Conservation (phyloP, 345 rosid species). For the Stellera chamaejasme region DNA sequence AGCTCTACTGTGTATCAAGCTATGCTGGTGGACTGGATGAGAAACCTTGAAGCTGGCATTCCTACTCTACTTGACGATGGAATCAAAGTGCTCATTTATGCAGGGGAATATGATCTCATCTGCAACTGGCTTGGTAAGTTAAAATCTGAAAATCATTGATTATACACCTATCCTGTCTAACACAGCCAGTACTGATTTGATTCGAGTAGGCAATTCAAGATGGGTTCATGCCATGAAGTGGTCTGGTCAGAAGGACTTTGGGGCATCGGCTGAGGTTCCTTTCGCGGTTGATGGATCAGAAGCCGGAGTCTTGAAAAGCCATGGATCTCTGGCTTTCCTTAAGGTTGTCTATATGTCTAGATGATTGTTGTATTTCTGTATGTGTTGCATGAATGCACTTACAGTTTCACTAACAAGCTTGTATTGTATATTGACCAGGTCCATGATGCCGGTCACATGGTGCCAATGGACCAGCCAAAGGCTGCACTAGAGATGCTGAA, state of each 20-base stretch:
- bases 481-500: conserved; percentile 81
- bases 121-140: conserved; percentile 98
- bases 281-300: conserved; percentile 68
- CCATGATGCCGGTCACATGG: conserved; percentile 95
- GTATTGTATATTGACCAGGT: conserved; percentile 39
- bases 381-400: too few relatives aligned
- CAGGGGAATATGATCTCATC: conserved; percentile 98
- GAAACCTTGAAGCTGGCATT: conserved; percentile 88
- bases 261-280: conserved; percentile 52
- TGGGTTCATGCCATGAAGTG: conserved; percentile 99
- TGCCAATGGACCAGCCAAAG: conserved; percentile 97
- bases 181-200: background rate
- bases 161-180: background rate
- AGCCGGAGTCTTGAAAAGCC: conserved; percentile 63
- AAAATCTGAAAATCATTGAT: background rate
- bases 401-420: conserved; percentile 5
- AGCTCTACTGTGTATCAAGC: conserved; percentile 73
- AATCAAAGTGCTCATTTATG: conserved; percentile 79
- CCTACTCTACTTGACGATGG: conserved; percentile 94
- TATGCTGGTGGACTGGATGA: conserved; percentile 95
- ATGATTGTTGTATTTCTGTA: background rate
- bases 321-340: conserved; percentile 81
- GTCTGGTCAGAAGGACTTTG: conserved; percentile 73
- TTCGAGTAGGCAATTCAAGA: conserved; percentile 77
- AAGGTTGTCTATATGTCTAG: conserved; percentile 40